Base-by-base conservation (phyloP, 2,329 filamentous ascomycete genomes). In the Pseudogymnoascus sp. region DNA sequence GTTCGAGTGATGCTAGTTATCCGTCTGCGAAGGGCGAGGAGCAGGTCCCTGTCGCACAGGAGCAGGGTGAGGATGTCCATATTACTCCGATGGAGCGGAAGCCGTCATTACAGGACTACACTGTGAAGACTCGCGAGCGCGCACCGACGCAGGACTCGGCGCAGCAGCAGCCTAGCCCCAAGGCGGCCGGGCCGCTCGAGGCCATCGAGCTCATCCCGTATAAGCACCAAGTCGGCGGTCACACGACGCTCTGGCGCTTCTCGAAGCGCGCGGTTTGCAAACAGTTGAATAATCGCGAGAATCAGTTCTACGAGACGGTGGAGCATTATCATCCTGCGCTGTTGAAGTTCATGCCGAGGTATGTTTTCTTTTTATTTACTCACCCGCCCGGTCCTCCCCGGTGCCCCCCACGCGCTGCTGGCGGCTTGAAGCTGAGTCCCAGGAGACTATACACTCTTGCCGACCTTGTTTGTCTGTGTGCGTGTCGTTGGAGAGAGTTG, bases 261-360 rank as follows among this genome's bases (percentile, higher is more conserved):
- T 98, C 95, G 16, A 88, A 92, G 69, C 86, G 93, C 71, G 95
- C 95, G 64, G 93, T 99, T 10, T 99, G 95, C 81, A 99, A 99
- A 77, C 92, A 97, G 77, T 84, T 99, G 73, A 99, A 96, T 76
- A 99, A 96, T 75, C 85, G 93, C 72, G 95, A 99, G 75, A 99
- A 99, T 76, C 92, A 96, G 77, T 99, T 99, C 74, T 99, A 99
- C 76, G 95, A 99, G 77, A 95, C 89, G 63, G 91, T 98, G 71
- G 95, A 99, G 79, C 87, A 86, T 72, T 86, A 91, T 69, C 93
- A 99, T 76, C 90, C 92, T 68, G 90, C 96, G 73, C 82, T 99
- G 71, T 79, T 99, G 65, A 86, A 90, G 45, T 99, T 98, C 74
- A 81, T 99, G 68, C 95, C 95, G 68, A 92, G 93, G 87, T 90